Evolutionary conservation across 2,329 filamentous ascomycete species (phyloP), one percentile per base, ranked within the genome.

Genomic region (Dactylonectria estremocensis): DNA sequence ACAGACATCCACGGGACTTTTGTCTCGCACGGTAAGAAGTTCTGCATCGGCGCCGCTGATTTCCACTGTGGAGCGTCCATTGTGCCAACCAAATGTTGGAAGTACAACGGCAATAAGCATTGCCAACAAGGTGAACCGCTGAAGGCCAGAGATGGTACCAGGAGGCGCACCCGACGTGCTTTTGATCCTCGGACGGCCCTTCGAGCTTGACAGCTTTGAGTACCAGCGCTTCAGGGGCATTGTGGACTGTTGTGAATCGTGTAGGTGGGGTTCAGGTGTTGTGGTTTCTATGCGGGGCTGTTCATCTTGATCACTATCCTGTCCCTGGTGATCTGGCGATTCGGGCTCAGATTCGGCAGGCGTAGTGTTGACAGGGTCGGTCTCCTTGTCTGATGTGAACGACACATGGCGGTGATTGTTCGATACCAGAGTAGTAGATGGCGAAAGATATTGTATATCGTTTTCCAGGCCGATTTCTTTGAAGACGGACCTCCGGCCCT

Each of bases 401-500:
- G 67, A 46, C n/a, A 60, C 65, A 57, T 63, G 64, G 10, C 65
- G 54, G n/a, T 70, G 66, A 33, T 69, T 70, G n/a, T 55, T 28
- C 22, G 69, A 50, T 10, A 64, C 24, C 52, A 54, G 69, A 24
- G 67, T 56, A 16, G 56, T 64, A 22, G 69, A 57, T 24, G 73
- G 62, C 61, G 74, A 61, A 7, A 64, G 65, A 48, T 73, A 71
- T 24, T 79, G 66, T 24, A 72, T 66, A 35, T 81, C 81, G 48
- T 82, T 79, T 55, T 82, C 78, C 20, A 88, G 73, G 5, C 86
- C 87, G 46, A 84, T 75, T 76, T 89, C 87, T 72, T 80, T 86
- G 71, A 89, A 89, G 64, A 88, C 79, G 22, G 86, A 88, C 70
- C 80, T 84, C 55, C 86, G 82, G 48, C 82, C 85, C 74, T 87